Conservation (phyloP, 202 grass and related monocot genomes). For the Zizania palustris region DNA sequence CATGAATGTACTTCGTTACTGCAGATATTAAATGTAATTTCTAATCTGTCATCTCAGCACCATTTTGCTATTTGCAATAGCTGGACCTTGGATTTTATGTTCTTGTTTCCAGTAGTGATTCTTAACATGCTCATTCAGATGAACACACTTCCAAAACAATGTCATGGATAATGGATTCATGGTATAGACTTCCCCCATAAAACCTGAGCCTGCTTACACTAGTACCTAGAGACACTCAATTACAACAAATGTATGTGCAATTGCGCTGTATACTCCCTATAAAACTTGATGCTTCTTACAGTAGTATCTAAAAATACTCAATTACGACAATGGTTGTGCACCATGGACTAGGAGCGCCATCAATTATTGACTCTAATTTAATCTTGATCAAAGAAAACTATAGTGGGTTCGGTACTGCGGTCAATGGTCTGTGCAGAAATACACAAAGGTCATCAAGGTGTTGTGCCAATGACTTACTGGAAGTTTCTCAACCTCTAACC, state of each 20-base stretch:
- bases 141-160: background rate
- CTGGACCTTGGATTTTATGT: conserved; percentile 27
- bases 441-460: no score
- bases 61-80: background rate
- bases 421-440: no score
- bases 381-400: no score
- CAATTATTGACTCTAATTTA: no score
- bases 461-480: no score
- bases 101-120: background rate
- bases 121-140: background rate
- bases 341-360: no score
- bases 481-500: no score
- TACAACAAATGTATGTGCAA: background rate
- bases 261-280: background rate
- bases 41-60: conserved; percentile 4
- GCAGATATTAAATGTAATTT: background rate
- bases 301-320: no score
- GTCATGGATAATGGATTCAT: background rate
- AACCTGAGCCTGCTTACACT: background rate
- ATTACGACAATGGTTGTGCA: no score
- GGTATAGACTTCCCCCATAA: background rate
- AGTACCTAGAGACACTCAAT: background rate
- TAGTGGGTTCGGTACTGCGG: no score
- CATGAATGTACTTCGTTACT: conserved; percentile 12
- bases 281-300: no score